A percentile compares a stretch with the other conserved stretches of the same genome.
Conservation (phyloP, 208 protist genomes). For the Leishmania tarentolae region DNA sequence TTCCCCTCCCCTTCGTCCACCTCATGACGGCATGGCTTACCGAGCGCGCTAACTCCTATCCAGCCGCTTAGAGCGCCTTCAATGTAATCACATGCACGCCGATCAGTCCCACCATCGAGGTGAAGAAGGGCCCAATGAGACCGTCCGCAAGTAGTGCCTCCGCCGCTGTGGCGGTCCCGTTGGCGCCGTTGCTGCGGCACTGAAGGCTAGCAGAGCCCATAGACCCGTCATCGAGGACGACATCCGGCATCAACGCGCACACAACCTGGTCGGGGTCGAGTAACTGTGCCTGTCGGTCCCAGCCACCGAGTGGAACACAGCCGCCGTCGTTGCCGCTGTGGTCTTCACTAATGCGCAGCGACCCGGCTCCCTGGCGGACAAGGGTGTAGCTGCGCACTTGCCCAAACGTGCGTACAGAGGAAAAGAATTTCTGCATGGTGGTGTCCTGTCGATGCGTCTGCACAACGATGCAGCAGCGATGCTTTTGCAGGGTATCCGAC, state of each 20-base stretch:
- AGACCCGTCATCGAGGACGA: constrained; percentile 46
- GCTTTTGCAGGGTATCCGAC: constrained; percentile 5
- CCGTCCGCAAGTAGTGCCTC: constrained; percentile 49
- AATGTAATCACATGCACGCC: constrained; percentile 67
- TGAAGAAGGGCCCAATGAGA: constrained; percentile 74
- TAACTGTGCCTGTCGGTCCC: constrained; percentile 21
- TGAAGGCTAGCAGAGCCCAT: constrained; percentile 16
- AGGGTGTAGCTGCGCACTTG: constrained; percentile 49
- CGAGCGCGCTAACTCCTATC: background rate
- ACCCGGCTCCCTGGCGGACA: constrained; percentile 23
- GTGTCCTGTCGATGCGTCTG: constrained; percentile 80
- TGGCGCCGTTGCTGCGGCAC: background rate
- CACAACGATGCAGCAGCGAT: constrained; percentile 64
- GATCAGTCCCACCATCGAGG: constrained; percentile 64
- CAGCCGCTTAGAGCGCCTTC: constrained; percentile 14
- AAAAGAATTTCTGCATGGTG: constrained; percentile 84
- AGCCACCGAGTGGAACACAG: constrained; percentile 34
- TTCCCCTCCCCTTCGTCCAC: background rate
- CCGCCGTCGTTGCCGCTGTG: constrained; percentile 34
- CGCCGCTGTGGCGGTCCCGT: background rate
- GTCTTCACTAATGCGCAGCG: constrained; percentile 37
- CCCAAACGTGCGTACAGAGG: constrained; percentile 42
- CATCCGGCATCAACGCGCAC: constrained; percentile 42
- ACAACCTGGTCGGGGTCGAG: constrained; percentile 32
- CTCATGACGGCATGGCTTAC: background rate